Percentiles rank a stretch among this genome's conserved stretches.
These are phyloP conservation scores for Pelargonium citronellum DNA, from an alignment of 441 rosid species.

Conservation along the genomic window DNA sequence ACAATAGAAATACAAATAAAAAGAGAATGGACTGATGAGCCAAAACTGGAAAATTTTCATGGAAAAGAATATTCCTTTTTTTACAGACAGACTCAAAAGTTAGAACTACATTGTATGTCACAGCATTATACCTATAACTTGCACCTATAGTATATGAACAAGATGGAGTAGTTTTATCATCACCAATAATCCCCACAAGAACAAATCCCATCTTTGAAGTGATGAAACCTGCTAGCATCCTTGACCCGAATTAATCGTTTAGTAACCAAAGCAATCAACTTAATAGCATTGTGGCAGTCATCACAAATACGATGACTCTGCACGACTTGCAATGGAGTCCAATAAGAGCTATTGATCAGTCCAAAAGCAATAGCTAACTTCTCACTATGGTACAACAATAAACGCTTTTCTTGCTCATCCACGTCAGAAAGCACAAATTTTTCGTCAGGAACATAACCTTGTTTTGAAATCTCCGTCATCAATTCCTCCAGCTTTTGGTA, in stretches of 20 bases:
- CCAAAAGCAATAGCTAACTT: conserved; percentile 82
- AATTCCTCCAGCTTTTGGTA: conserved; percentile 61
- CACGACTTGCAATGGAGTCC: conserved; percentile 61
- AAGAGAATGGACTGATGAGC: background rate
- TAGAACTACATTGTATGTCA: conserved; percentile 6
- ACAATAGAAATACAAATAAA: background rate
- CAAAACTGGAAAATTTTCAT: background rate
- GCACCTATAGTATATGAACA: background rate
- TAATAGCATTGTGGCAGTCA: conserved; percentile 72
- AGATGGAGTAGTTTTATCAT: conserved; percentile 19
- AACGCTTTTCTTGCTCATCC: conserved; percentile 49
- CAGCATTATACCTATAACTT: background rate
- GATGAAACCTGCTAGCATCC: conserved; percentile 52
- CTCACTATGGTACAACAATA: conserved; percentile 57
- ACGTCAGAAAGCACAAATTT: conserved; percentile 66
- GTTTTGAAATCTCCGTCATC: conserved; percentile 50
- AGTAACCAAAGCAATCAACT: conserved; percentile 51
- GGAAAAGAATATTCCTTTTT: background rate
- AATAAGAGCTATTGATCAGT: conserved; percentile 43
- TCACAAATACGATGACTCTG: conserved; percentile 79
- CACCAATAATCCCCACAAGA: conserved; percentile 95
- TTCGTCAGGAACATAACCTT: conserved; percentile 44
- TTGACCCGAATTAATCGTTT: conserved; percentile 60
- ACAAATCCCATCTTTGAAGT: conserved; percentile 46
- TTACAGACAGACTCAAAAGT: background rate